Evolutionary conservation across 768 basidiomycete species (phyloP).

Genomic region (Tylopilus rubrobrunneus): DNA sequence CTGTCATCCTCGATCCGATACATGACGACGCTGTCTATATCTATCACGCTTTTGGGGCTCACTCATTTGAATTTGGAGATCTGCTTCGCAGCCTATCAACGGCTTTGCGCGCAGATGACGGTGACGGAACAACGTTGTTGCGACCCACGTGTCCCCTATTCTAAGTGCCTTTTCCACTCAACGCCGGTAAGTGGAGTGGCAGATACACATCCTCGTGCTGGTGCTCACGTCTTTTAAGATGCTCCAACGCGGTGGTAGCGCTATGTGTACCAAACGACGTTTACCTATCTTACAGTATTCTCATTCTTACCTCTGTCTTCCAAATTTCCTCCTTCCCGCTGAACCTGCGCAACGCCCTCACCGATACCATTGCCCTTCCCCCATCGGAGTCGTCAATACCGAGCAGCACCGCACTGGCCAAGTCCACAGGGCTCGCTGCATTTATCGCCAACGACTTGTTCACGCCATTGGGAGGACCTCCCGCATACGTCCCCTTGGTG

Average conservation of each 20-base stretch:
- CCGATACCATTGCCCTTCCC: conserved; percentile 12
- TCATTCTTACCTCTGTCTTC: conserved; percentile 75
- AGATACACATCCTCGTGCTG: background rate
- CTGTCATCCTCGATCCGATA: conserved; percentile 75
- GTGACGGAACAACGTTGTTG: conserved; percentile 42
- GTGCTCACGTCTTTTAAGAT: conserved; percentile 38
- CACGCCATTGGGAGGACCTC: conserved; percentile 42
- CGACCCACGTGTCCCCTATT: conserved; percentile 58
- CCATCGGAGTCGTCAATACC: conserved; percentile 4
- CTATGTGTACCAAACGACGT: conserved; percentile 78
- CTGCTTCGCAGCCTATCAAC: conserved; percentile 56
- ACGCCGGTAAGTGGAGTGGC: conserved; percentile 46
- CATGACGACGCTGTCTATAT: conserved; percentile 81
- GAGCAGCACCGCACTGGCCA: conserved; percentile 10
- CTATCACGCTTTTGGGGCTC: conserved; percentile 87
- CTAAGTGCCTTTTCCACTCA: conserved; percentile 70
- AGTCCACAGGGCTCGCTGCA: conserved; percentile 11
- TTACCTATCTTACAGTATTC: conserved; percentile 83
- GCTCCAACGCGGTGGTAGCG: conserved; percentile 70
- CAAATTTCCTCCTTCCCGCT: conserved; percentile 71
- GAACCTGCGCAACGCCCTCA: conserved; percentile 56
- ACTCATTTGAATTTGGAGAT: conserved; percentile 62
- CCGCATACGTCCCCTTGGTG: conserved; percentile 53
- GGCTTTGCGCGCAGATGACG: conserved; percentile 54
- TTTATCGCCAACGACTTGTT: conserved; percentile 30